Evolutionary conservation across 495 filamentous ascomycete genomes (phyloP).

Genomic region (Darksidea phi): DNA sequence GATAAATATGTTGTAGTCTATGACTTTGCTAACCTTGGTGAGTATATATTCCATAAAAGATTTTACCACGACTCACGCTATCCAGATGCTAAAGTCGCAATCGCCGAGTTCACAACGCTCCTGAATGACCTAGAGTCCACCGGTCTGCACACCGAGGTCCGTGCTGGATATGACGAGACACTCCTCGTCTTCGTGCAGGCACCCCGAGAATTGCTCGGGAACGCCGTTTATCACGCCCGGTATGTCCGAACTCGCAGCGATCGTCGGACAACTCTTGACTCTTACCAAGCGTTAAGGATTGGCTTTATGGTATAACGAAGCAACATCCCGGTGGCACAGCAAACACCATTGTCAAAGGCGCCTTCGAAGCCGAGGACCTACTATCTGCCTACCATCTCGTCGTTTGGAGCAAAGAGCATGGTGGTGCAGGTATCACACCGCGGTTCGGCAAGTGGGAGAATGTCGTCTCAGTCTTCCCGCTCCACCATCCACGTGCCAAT

Average conservation of each 20-base stretch:
- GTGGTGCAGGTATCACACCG: background rate
- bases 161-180: background rate
- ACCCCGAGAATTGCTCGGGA: background rate
- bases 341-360: background rate
- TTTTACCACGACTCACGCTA: no score
- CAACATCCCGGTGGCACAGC: background rate
- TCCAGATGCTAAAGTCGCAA: background rate
- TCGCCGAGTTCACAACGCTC: background rate
- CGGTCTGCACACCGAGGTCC: slow-evolving; percentile 6
- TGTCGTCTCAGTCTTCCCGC: background rate
- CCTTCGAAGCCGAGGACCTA: slow-evolving; percentile 1
- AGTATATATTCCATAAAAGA: background rate
- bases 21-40: background rate
- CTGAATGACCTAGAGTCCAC: background rate
- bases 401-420: background rate
- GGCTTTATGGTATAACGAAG: background rate
- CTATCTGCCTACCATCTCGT: slow-evolving; percentile 2
- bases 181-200: slow-evolving; percentile 5
- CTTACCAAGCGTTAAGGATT: background rate
- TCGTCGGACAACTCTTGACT: background rate
- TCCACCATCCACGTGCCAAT: background rate
- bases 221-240: background rate
- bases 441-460: background rate
- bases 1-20: slow-evolving; percentile 1
- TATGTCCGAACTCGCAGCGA: background rate